Evolutionary conservation across 148 eudicot species (phyloP), one percentile per base, ranked within the genome.

Genomic region (Vaccinium myrtillus): DNA sequence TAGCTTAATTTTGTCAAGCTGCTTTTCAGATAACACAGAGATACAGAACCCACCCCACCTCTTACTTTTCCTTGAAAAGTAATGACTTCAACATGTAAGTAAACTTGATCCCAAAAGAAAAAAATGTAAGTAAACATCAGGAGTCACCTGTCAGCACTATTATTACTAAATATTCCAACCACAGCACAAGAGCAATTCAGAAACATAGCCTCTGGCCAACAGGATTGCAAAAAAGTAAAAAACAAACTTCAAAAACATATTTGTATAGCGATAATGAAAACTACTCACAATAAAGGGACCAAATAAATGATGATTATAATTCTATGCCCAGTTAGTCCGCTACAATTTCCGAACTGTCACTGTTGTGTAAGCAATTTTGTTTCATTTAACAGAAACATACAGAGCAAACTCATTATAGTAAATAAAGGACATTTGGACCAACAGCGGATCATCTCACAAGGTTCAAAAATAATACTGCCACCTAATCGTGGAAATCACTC

Each of bases 181-280:
- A 14, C 70, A 80, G 32, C 14, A 21, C 48, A n/a, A 30, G 11
- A 18, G 48, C 19, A 55, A 39, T 54, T 43, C 21, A 58, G 67
- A 79, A 43, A 61, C 8, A 80, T 5, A 58, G 82, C 50, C 49
- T 56, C 82, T 18, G n/a, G 82, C n/a, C 46, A 18, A 79, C 19
- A 79, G 6, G 69, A 23, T 30, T 75, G 21, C 77, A 1, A 18
- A 36, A 27, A 8, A 63, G n/a, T 63, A n/a, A n/a, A n/a, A 74
- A 75, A 21, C 25, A 16, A 74, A 75, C 78, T 75, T 46, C 25
- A 46, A 43, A 16, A 43, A 19, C 14, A 13, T 19, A 55, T 56
- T 56, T 36, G 73, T 19, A 13, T 18, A 79, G 82, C 8, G 63
- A 11, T 5, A 79, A 56, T 30, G 7, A 16, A 25, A 30, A 16